Base-by-base conservation (phyloP, 1,139 yeast genomes). In the Ogataea hybrid region DNA sequence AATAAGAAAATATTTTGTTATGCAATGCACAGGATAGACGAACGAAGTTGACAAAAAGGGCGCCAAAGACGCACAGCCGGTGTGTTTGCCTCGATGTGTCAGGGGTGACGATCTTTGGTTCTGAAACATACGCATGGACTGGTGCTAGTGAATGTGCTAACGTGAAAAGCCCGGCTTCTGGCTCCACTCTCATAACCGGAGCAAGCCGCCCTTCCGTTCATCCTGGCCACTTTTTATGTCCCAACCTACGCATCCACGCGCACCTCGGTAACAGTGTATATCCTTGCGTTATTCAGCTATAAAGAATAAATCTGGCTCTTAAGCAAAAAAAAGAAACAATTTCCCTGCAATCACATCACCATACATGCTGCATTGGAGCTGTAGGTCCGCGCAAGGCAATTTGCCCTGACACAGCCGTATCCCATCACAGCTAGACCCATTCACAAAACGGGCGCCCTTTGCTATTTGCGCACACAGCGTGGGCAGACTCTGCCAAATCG, bases 401-500 rank as follows among this genome's bases (percentile, higher is more conserved):
- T 6, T 10, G 15, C 4, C 31, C 10, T n/a, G 28, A 15, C 22
- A 22, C 18, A 12, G 31, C 34, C 25, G 17, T 36, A n/a, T 36
- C 14, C 23, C 25, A 4, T 25, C 28, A 74, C 45, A 73, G 65
- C 52, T 73, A 6, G 77, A 58, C 9, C 71, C 72, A 37, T 65
- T 68, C 28, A 79, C 84, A 59, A 82, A 82, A 39, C 67, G 62
- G 18, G 73, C 68, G 31, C 90, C 90, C 62, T 80, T 83, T 12
- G 65, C 69, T 44, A 83, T 81, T 42, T 84, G 81, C 40, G 64
- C 64, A 43, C 68, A 64, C 54, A 83, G 70, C 20, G 16, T 6
- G 7, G 14, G 28, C 12, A 36, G 15, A 11, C 39, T 14, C 6
- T 10, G 82, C 82, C 67, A 60, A 25, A 79, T 64, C 59, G 81